These are phyloP conservation scores for Globisporangium uncinulatum DNA, from an alignment of 352 stramenopile genomes.

Conservation along the genomic window DNA sequence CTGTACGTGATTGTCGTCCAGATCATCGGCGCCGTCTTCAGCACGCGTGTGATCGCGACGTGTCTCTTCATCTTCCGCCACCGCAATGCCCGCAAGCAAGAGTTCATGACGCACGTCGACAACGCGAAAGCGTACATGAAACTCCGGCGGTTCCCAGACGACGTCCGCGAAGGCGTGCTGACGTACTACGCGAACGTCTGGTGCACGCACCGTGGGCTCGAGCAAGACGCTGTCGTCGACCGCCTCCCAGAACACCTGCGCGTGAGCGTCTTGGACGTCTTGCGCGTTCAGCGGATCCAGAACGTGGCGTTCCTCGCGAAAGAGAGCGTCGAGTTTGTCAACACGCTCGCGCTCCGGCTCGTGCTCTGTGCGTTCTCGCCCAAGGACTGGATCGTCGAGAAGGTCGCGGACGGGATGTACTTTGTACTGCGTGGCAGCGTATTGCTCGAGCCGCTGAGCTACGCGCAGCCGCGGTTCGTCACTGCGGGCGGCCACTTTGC, in stretches of 20 bases:
- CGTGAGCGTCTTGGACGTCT: slow-evolving; percentile 45
- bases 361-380: slow-evolving; percentile 47
- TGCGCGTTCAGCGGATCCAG: slow-evolving; percentile 57
- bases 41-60: slow-evolving; percentile 55
- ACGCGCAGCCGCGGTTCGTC: slow-evolving; percentile 23
- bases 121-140: slow-evolving; percentile 74
- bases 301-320: slow-evolving; percentile 54
- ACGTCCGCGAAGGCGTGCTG: slow-evolving; percentile 49
- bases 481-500: slow-evolving; percentile 57
- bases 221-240: slow-evolving; percentile 39
- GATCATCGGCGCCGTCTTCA: slow-evolving; percentile 62
- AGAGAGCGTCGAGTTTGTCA: slow-evolving; percentile 65
- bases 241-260: slow-evolving; percentile 51
- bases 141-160: slow-evolving; percentile 49
- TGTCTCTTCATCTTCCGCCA: slow-evolving; percentile 73
- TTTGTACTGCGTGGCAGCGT: slow-evolving; percentile 57
- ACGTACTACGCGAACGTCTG: slow-evolving; percentile 60
- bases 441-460: slow-evolving; percentile 24
- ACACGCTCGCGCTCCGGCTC: slow-evolving; percentile 49
- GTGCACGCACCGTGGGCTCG: slow-evolving; percentile 39
- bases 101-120: slow-evolving; percentile 66
- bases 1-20: slow-evolving; percentile 49
- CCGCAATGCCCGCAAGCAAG: slow-evolving; percentile 43
- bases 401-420: slow-evolving; percentile 55
- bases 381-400: slow-evolving; percentile 74